phyloP scores from a whole-genome alignment of 164 flowering plant species.

The Warburgia ugandensis region DNA sequence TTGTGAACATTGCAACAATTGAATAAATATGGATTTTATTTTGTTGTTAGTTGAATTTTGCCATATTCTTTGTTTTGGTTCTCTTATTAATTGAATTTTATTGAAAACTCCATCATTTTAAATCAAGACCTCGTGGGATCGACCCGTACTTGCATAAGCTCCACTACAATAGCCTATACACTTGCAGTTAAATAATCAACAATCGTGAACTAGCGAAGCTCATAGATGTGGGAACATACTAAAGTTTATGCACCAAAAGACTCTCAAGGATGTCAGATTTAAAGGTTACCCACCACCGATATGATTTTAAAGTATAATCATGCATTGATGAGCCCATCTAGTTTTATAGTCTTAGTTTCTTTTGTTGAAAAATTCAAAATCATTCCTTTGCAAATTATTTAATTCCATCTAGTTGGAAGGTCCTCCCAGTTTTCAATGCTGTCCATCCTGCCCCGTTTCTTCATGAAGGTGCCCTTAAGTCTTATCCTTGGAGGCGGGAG shows the following conservation, averaged over 20 bases:
- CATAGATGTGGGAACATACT: constrained; percentile 65
- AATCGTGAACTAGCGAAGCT: constrained; percentile 62
- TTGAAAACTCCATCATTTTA: too few species aligned
- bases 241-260: constrained; percentile 66
- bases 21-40: too few species aligned
- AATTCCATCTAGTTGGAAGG: constrained; percentile 72
- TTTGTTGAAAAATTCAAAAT: not conserved
- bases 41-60: too few species aligned
- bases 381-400: constrained; percentile 30
- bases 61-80: too few species aligned
- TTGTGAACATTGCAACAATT: too few species aligned
- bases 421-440: constrained; percentile 65
- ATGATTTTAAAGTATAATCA: constrained; percentile 5
- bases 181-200: too few species aligned
- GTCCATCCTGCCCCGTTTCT: constrained; percentile 63
- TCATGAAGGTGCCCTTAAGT: constrained; percentile 35
- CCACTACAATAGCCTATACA: too few species aligned
- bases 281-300: constrained; percentile 29
- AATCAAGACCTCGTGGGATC: too few species aligned
- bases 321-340: constrained; percentile 19
- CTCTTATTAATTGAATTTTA: too few species aligned
- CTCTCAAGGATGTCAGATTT: constrained; percentile 59
- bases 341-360: not conserved
- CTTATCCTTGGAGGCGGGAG: constrained; percentile 78
- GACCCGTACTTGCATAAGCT: too few species aligned